Percentiles rank a stretch among this genome's conserved stretches.
phyloP scores from a whole-genome alignment of 169 alveolate species.

The Cryptosporidium bovis region DNA sequence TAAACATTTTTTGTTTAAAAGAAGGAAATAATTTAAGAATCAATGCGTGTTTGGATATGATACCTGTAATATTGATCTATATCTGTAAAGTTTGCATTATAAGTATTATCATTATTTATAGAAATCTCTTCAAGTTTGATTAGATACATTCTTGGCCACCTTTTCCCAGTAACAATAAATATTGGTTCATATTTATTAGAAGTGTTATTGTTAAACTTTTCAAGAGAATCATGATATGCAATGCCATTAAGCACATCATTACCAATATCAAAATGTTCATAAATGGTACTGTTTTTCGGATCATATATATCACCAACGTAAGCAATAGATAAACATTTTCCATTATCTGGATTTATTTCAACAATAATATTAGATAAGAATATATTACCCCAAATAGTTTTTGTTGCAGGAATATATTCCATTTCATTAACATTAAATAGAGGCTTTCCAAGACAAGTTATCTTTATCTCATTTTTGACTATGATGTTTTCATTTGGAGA shows the following conservation, averaged over 20 bases:
- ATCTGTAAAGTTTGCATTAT: background rate
- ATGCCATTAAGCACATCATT: conserved; percentile 71
- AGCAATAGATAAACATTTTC: conserved; percentile 44
- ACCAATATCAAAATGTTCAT: conserved; percentile 24
- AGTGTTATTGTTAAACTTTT: background rate
- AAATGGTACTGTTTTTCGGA: conserved; percentile 40
- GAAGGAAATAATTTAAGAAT: too few species aligned
- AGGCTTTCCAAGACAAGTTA: conserved; percentile 50
- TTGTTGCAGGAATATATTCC: conserved; percentile 58
- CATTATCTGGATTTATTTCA: conserved; percentile 59
- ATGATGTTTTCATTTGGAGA: conserved; percentile 2
- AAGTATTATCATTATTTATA: background rate
- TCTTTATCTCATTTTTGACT: conserved; percentile 13
- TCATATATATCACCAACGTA: conserved; percentile 22
- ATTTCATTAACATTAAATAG: conserved; percentile 40
- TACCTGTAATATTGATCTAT: conserved; percentile 7
- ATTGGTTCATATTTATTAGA: conserved; percentile 9
- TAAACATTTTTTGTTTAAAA: background rate
- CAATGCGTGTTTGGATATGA: background rate
- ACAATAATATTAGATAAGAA: conserved; percentile 35
- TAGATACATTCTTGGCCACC: conserved; percentile 70
- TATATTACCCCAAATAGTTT: conserved; percentile 72
- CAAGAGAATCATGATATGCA: conserved; percentile 49
- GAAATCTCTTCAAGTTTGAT: conserved; percentile 15
- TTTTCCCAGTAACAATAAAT: conserved; percentile 69